Conservation (phyloP, 805 yeast genomes). For the Myxozyma sirexii region DNA sequence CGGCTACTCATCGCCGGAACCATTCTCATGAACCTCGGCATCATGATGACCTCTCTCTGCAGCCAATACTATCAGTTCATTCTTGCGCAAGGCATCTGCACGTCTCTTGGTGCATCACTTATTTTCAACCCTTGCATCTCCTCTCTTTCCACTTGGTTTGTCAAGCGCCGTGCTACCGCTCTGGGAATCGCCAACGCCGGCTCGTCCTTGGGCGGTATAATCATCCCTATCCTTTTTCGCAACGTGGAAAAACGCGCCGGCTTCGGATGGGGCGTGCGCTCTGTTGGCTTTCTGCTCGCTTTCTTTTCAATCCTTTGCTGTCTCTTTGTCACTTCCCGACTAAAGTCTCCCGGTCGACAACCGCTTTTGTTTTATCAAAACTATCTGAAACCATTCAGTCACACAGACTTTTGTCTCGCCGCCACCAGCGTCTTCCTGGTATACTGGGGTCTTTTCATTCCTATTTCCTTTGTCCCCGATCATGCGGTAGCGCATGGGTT, state of each 20-base stretch:
- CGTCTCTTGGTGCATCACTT: constrained; percentile 51
- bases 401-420: constrained; percentile 36
- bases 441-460: constrained; percentile 41
- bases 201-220: constrained; percentile 55
- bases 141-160: constrained; percentile 51
- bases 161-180: constrained; percentile 49
- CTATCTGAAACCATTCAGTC: constrained; percentile 36
- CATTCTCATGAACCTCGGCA: constrained; percentile 36
- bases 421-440: constrained; percentile 37
- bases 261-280: constrained; percentile 57
- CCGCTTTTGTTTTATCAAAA: constrained; percentile 13
- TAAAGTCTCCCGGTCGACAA: constrained; percentile 29
- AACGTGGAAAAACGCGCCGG: constrained; percentile 50
- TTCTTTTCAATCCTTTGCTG: constrained; percentile 38
- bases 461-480: constrained; percentile 41
- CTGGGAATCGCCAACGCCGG: constrained; percentile 53
- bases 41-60: constrained; percentile 46
- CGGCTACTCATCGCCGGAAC: constrained; percentile 33
- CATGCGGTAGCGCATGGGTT: constrained; percentile 39
- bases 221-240: constrained; percentile 53
- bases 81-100: constrained; percentile 52
- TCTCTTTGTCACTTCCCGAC: constrained; percentile 37
- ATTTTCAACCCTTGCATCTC: constrained; percentile 51
- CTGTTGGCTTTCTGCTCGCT: constrained; percentile 50
- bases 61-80: constrained; percentile 54